Evolutionary conservation across 2,329 filamentous ascomycete species (phyloP).

Genomic region (Chaetomiaceae sp.): DNA sequence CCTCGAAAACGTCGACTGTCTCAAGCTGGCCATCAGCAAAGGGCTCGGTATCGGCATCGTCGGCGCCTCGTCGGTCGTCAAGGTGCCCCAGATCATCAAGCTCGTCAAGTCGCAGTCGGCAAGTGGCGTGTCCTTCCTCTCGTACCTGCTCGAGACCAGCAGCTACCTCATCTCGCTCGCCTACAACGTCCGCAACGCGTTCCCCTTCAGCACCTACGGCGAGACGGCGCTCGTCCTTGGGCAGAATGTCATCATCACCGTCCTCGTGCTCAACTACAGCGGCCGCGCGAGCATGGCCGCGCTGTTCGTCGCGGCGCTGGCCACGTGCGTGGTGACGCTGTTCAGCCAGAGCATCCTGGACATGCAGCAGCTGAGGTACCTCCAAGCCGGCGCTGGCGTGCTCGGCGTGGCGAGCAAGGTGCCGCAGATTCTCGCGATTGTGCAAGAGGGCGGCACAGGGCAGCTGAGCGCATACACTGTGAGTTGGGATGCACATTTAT

Average conservation of each 20-base stretch:
- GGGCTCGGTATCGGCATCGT: constrained; percentile 91
- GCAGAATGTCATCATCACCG: constrained; percentile 86
- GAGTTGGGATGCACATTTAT: constrained; percentile 37
- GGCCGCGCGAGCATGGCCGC: constrained; percentile 64
- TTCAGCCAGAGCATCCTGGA: constrained; percentile 63
- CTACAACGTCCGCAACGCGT: constrained; percentile 86
- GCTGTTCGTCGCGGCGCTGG: constrained; percentile 72
- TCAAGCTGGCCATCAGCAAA: constrained; percentile 89
- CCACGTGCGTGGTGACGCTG: constrained; percentile 62
- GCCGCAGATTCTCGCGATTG: constrained; percentile 87
- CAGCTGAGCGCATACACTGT: constrained; percentile 96
- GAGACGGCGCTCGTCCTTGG: constrained; percentile 88
- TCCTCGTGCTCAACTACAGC: constrained; percentile 79
- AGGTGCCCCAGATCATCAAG: constrained; percentile 95
- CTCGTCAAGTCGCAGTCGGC: constrained; percentile 75
- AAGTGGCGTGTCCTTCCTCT: constrained; percentile 79
- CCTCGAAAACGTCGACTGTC: constrained; percentile 67
- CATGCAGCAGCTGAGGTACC: constrained; percentile 61
- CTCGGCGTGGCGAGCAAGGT: constrained; percentile 86
- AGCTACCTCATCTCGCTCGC: constrained; percentile 84
- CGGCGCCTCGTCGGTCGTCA: constrained; percentile 82
- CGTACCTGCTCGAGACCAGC: constrained; percentile 86
- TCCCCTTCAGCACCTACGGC: constrained; percentile 95
- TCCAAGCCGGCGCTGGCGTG: constrained; percentile 80
- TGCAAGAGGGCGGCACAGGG: constrained; percentile 79